phyloP scores from a whole-genome alignment of 352 stramenopile genomes.

The Phytopythium helicoides region DNA sequence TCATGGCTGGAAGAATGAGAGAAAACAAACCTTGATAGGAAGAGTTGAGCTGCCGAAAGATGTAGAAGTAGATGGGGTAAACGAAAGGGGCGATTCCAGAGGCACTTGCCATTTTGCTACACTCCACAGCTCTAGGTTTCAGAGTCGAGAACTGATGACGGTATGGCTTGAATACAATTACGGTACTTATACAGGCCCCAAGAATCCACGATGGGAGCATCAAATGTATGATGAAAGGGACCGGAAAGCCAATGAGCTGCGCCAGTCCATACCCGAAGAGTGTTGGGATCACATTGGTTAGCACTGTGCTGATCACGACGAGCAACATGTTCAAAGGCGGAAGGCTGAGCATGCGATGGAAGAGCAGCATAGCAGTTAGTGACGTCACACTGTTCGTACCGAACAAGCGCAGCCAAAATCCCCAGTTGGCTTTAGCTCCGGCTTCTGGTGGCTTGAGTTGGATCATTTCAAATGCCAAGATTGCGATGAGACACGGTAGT shows the following conservation, averaged over 20 bases:
- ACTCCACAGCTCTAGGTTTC: neutral
- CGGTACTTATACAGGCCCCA: neutral
- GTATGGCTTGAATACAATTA: neutral
- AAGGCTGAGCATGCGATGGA: constrained; percentile 8
- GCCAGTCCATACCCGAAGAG: neutral
- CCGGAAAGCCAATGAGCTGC: neutral
- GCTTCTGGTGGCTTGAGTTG: constrained; percentile 6
- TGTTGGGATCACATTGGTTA: neutral
- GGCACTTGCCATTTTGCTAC: neutral
- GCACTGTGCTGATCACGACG: neutral
- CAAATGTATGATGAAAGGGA: constrained; percentile 2
- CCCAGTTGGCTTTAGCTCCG: constrained; percentile 6
- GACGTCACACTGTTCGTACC: constrained; percentile 7
- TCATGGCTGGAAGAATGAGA: constrained; percentile 28
- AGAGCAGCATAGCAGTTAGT: neutral
- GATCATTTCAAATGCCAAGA: constrained; percentile 7
- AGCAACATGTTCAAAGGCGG: neutral
- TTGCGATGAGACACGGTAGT: constrained; percentile 9
- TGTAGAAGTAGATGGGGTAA: constrained; percentile 1
- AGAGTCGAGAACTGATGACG: neutral
- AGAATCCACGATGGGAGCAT: neutral
- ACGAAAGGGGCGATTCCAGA: neutral
- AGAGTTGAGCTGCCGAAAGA: neutral
- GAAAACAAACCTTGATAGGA: constrained; percentile 13
- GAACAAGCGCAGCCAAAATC: constrained; percentile 6